Percentiles rank a stretch among this genome's conserved stretches.
Evolutionary conservation across 345 rosid species (phyloP).

Genomic region (Bruguiera parviflora): DNA sequence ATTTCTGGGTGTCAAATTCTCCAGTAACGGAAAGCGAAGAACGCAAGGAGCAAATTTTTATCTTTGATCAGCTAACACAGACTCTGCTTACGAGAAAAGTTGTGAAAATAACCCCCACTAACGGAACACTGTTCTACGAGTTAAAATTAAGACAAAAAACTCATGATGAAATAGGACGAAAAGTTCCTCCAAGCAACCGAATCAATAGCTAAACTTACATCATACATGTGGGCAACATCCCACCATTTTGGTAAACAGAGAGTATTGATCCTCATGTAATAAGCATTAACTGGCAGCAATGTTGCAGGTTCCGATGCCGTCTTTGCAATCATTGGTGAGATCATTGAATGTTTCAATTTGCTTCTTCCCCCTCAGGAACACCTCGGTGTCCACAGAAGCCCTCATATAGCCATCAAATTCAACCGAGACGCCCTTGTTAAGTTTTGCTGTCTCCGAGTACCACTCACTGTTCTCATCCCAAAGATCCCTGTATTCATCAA

Average conservation of each 20-base stretch:
- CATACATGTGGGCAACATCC: conserved; percentile 7
- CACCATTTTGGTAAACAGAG: conserved; percentile 12
- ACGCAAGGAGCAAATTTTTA: too few relatives aligned
- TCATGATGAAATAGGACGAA: conserved; percentile 21
- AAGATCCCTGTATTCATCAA: conserved; percentile 72
- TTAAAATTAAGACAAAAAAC: not conserved
- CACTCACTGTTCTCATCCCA: conserved; percentile 93
- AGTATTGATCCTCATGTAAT: conserved; percentile 15
- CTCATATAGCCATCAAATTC: conserved; percentile 97
- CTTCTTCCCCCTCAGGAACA: conserved; percentile 92
- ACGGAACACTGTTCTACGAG: conserved; percentile 19
- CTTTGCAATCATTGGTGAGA: conserved; percentile 91
- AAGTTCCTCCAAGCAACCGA: conserved; percentile 20
- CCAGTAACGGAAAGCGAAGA: too few relatives aligned
- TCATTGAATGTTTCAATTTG: conserved; percentile 93
- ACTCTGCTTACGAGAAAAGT: not conserved
- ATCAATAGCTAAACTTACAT: conserved; percentile 14
- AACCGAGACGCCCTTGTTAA: conserved; percentile 73
- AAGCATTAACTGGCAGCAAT: conserved; percentile 50
- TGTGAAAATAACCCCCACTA: not conserved
- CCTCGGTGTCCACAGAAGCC: conserved; percentile 83
- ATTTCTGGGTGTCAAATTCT: too few relatives aligned
- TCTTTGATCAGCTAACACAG: too few relatives aligned
- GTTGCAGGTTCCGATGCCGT: conserved; percentile 76
- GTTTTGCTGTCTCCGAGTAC: conserved; percentile 81